Conservation (phyloP, 768 basidiomycete species). For the Tremella fuciformis region DNA sequence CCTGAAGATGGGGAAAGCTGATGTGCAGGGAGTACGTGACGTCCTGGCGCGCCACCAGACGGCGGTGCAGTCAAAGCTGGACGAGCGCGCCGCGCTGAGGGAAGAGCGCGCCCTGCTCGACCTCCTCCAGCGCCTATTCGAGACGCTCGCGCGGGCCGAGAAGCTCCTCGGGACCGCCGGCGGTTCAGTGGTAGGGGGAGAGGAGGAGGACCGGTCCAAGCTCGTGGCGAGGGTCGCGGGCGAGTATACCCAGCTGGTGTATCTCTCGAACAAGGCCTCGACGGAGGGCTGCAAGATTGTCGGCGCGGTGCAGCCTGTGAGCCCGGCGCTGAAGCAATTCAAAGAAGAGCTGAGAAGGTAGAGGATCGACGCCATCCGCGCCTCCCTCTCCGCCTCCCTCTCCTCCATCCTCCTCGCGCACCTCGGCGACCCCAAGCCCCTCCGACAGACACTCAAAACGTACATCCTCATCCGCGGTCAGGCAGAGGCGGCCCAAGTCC, state of each 20-base stretch:
- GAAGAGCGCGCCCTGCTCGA: constrained; percentile 87
- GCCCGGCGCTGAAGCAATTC: constrained; percentile 49
- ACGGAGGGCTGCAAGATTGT: constrained; percentile 75
- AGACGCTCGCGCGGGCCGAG: constrained; percentile 83
- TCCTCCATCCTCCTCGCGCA: constrained; percentile 73
- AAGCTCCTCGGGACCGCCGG: constrained; percentile 61
- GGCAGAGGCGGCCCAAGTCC: constrained; percentile 82
- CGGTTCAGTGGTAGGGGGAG: constrained; percentile 4
- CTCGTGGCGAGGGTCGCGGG: constrained; percentile 71
- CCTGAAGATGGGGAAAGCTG: constrained; percentile 6
- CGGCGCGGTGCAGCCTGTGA: constrained; percentile 78
- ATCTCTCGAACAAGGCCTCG: constrained; percentile 79
- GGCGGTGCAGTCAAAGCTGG: constrained; percentile 73
- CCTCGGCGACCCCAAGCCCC: constrained; percentile 49
- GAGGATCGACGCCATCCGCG: constrained; percentile 79
- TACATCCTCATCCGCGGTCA: constrained; percentile 67
- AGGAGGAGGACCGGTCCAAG: constrained; percentile 27
- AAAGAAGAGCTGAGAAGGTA: constrained; percentile 45
- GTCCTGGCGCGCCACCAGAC: constrained; percentile 53
- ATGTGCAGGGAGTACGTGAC: constrained; percentile 22
- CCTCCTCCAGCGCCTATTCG: constrained; percentile 85
- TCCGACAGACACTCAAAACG: constrained; percentile 44
- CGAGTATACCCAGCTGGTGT: constrained; percentile 89
- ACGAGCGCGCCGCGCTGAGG: constrained; percentile 68
- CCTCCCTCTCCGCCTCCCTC: constrained; percentile 79